phyloP scores from a whole-genome alignment of 2,329 filamentous ascomycete species.

The Ceratocystis ficicola region DNA sequence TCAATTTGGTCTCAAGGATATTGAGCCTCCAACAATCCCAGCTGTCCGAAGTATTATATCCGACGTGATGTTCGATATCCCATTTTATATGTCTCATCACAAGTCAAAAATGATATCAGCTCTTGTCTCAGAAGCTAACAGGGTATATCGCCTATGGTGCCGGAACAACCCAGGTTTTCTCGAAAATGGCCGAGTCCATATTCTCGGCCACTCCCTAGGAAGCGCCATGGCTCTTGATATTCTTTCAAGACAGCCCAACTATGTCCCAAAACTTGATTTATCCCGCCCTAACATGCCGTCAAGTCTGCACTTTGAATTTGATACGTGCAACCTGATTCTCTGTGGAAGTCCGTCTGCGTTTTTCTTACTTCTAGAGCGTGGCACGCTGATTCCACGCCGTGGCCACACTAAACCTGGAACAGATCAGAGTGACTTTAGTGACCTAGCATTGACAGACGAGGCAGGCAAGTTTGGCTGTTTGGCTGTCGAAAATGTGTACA shows the following conservation, averaged over 20 bases:
- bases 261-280: constrained; percentile 42
- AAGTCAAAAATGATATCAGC: constrained; percentile 90
- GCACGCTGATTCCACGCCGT: constrained; percentile 58
- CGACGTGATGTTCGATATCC: constrained; percentile 96
- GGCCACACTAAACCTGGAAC: constrained; percentile 65
- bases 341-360: constrained; percentile 85
- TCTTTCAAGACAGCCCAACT: constrained; percentile 75
- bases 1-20: constrained; percentile 63
- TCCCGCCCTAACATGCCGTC: constrained; percentile 31
- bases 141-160: constrained; percentile 93
- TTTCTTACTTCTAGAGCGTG: constrained; percentile 75
- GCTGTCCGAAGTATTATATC: constrained; percentile 89
- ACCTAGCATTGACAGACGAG: constrained; percentile 57
- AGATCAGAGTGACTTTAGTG: constrained; percentile 47
- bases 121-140: constrained; percentile 79
- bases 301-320: constrained; percentile 68
- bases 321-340: constrained; percentile 79
- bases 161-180: constrained; percentile 81
- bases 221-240: constrained; percentile 92
- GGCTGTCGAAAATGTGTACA: constrained; percentile 92
- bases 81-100: constrained; percentile 93
- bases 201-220: constrained; percentile 86
- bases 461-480: constrained; percentile 75
- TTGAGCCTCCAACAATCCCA: constrained; percentile 80
- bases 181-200: constrained; percentile 68